A percentile compares a stretch with the other conserved stretches of the same genome.
Evolutionary conservation across 2,329 filamentous ascomycete genomes (phyloP).

Genomic region (Exophiala dermatitidis): DNA sequence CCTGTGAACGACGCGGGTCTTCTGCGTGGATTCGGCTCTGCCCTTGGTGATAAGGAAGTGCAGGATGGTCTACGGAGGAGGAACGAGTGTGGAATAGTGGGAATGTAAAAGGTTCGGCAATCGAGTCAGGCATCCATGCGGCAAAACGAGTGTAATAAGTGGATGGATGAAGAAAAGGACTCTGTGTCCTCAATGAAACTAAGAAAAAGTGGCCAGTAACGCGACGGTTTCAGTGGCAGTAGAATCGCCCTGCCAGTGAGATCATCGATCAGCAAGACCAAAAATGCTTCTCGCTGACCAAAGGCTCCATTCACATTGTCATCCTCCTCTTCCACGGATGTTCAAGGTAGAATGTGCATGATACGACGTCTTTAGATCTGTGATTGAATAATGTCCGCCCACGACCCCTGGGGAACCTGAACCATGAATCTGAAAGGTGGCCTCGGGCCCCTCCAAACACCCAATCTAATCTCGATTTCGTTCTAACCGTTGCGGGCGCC

Average conservation of each 20-base stretch:
- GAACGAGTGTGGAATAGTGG: conserved; percentile 22
- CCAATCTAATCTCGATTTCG: neutral
- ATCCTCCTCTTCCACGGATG: conserved; percentile 2
- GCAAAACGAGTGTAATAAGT: conserved; percentile 17
- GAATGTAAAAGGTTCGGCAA: conserved; percentile 24
- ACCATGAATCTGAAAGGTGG: too few relatives aligned
- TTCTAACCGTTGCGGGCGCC: neutral
- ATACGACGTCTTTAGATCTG: neutral
- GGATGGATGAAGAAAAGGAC: conserved; percentile 19
- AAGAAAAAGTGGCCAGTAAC: conserved; percentile 4
- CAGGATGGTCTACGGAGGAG: conserved; percentile 7
- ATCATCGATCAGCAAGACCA: conserved; percentile 4
- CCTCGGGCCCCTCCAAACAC: neutral
- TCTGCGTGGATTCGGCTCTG: conserved; percentile 4
- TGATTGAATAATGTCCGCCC: neutral
- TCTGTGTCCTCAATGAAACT: conserved; percentile 23
- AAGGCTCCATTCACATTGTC: conserved; percentile 1
- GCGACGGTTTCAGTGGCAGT: neutral
- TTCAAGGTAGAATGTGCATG: conserved; percentile 5
- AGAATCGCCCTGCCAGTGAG: neutral
- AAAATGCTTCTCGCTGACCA: conserved; percentile 3
- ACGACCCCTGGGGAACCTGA: too few relatives aligned
- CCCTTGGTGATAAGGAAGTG: conserved; percentile 19
- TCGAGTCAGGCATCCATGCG: conserved; percentile 28
- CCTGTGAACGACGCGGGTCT: neutral